These are phyloP conservation scores for Pseudogymnoascus sp. DNA, from an alignment of 2,329 filamentous ascomycete species.

Conservation along the genomic window DNA sequence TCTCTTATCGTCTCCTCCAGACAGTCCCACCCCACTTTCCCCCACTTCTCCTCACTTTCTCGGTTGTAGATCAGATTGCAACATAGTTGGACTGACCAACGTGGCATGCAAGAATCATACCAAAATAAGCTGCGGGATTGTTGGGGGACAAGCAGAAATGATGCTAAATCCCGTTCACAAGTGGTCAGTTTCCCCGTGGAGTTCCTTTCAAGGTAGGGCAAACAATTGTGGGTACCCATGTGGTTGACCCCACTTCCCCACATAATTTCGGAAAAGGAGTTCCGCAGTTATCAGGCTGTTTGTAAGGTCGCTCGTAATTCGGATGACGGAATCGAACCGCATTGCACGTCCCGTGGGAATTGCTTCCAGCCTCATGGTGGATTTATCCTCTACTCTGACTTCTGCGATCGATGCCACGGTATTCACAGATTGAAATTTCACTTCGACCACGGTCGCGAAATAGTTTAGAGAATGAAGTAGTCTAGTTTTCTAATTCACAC, in stretches of 20 bases:
- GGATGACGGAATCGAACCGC: neutral
- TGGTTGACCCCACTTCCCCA: neutral
- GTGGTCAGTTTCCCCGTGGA: neutral
- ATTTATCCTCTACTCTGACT: slow-evolving; percentile 27
- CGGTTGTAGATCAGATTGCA: neutral
- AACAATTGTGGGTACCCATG: neutral
- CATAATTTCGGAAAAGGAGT: neutral
- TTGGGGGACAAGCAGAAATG: neutral
- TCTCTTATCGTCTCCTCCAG: neutral
- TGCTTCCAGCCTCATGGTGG: slow-evolving; percentile 21
- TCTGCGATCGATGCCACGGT: slow-evolving; percentile 24
- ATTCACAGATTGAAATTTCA: neutral
- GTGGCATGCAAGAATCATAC: neutral
- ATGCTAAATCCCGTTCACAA: neutral
- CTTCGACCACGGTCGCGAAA: neutral
- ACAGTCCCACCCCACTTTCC: neutral
- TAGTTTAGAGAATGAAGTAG: neutral
- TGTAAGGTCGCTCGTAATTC: neutral
- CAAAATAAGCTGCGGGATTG: neutral
- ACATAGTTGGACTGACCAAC: neutral
- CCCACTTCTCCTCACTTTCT: neutral
- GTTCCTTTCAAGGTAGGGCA: neutral
- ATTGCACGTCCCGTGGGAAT: neutral
- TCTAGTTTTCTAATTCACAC: neutral
- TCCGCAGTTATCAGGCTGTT: neutral